These are phyloP conservation scores for Silene coronaria DNA, from an alignment of 179 eudicot species.

Conservation along the genomic window DNA sequence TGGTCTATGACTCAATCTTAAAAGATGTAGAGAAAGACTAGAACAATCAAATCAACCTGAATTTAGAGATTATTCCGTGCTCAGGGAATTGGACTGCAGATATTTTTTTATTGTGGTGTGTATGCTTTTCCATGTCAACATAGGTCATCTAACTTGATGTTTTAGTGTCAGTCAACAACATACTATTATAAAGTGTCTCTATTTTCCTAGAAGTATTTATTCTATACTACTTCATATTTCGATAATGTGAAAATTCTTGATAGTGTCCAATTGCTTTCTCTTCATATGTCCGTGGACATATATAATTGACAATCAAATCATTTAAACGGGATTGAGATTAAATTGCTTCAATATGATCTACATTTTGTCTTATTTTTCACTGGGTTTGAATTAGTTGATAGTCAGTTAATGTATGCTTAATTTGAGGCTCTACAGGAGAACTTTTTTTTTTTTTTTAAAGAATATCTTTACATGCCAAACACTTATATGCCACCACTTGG, in stretches of 20 bases:
- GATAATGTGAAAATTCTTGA: neutral
- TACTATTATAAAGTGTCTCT: neutral
- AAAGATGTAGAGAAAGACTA: neutral
- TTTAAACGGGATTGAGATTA: neutral
- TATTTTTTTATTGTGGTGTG: neutral
- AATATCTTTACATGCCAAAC: neutral
- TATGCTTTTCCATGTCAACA: neutral
- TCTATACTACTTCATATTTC: neutral
- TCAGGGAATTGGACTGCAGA: neutral
- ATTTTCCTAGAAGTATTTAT: neutral
- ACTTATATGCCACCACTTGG: neutral
- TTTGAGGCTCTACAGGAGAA: neutral
- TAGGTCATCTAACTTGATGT: neutral
- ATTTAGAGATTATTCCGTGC: neutral
- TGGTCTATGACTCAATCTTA: neutral
- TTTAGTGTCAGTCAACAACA: neutral
- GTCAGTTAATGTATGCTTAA: too few species aligned
- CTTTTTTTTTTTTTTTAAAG: neutral
- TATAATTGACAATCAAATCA: neutral
- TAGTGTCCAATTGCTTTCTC: neutral
- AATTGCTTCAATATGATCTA: neutral
- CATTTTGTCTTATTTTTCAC: neutral
- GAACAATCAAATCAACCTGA: neutral
- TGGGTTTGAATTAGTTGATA: neutral
- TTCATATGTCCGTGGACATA: neutral